These are phyloP conservation scores for Abrus pulchellus DNA, from an alignment of 306 rosid species.

Conservation along the genomic window DNA sequence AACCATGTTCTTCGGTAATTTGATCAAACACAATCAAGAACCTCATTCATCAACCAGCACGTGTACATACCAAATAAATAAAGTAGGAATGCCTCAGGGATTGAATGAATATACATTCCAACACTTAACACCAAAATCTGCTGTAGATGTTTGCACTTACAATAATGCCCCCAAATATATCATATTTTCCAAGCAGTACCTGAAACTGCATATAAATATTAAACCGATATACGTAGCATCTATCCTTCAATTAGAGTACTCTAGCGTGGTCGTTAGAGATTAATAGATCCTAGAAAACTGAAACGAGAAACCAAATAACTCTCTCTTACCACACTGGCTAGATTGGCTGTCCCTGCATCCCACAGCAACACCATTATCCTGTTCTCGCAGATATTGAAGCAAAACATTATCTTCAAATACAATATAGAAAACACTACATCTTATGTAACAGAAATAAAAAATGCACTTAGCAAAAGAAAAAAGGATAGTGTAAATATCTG, in stretches of 20 bases:
- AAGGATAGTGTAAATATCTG: neutral
- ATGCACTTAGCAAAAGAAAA: neutral
- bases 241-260: too few species aligned
- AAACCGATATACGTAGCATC: neutral
- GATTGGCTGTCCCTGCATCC: neutral
- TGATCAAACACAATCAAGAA: too few species aligned
- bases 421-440: conserved; percentile 6
- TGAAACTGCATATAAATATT: neutral
- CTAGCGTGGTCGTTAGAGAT: neutral
- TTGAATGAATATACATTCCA: too few species aligned
- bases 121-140: too few species aligned
- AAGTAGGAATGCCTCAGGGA: too few species aligned
- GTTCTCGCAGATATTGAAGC: neutral
- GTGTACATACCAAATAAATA: too few species aligned
- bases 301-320: conserved; percentile 7
- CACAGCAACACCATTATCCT: neutral
- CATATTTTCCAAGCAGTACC: neutral
- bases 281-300: neutral
- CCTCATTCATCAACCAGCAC: too few species aligned
- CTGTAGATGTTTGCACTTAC: neutral
- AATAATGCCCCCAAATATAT: neutral
- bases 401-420: neutral
- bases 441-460: neutral
- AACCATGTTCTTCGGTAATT: too few species aligned
- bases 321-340: neutral